Conservation (phyloP, 208 protist species). For the Wallacemonas sp. region DNA sequence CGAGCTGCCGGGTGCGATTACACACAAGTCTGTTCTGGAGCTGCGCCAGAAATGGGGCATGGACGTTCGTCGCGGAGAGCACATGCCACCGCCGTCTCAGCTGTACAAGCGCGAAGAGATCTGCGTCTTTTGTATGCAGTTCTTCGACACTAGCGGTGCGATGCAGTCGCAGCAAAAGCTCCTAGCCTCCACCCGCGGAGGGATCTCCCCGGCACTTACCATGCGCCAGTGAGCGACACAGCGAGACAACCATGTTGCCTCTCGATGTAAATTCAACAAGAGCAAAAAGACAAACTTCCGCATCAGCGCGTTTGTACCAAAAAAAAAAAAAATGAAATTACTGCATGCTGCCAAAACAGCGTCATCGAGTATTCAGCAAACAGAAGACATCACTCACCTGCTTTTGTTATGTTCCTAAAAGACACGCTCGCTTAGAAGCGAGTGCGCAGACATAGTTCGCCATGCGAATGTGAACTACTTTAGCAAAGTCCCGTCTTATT, state of each 20-base stretch:
- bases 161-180: conserved; percentile 90
- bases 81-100: conserved; percentile 90
- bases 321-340: no score
- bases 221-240: conserved; percentile 45
- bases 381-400: no score
- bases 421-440: no score
- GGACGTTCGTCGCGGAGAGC: conserved; percentile 76
- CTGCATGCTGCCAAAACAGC: no score
- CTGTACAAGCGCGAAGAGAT: conserved; percentile 92
- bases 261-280: conserved; percentile 9
- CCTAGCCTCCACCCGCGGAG: conserved; percentile 84
- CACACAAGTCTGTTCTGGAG: conserved; percentile 92
- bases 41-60: conserved; percentile 91
- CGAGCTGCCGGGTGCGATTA: conserved; percentile 89
- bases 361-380: no score
- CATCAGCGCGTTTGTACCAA: no score
- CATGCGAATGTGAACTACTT: no score
- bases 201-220: conserved; percentile 75
- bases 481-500: no score
- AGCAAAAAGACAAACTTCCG: no score
- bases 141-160: conserved; percentile 86
- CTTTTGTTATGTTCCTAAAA: no score
- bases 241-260: no score
- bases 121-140: conserved; percentile 95
- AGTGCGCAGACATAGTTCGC: no score